Base-by-base conservation (phyloP, 202 grass and related monocot genomes). In the Zoysia matrella region DNA sequence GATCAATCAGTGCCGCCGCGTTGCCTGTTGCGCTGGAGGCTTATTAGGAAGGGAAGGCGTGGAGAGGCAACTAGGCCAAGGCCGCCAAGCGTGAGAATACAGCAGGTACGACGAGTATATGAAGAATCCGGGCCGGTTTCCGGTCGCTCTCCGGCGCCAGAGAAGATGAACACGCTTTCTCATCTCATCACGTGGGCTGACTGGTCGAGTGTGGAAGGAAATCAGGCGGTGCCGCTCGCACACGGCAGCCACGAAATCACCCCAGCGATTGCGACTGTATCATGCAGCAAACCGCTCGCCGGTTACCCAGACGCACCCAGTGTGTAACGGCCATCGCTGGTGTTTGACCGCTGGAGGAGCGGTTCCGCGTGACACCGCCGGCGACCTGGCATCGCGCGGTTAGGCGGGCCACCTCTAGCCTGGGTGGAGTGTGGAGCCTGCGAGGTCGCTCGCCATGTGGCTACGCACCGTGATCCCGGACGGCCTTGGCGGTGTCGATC, bases 151-250 rank as follows among this genome's bases (percentile, higher is more conserved):
- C 76, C 42, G 13, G 18, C 8, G 7, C 51, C 43, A 1, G 40
- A 79, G 40, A 71, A 22, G 45, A 0, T 54, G 1, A 72, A 72
- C 78, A 60, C 75, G 75, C 47, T 82, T 83, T 48, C 79, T 61
- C 54, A 58, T 48, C 79, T 56, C 40, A 16, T 54, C 65, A n/a
- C 30, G 30, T 36, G 30, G 30, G 8, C 50, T 45, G 11, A 39
- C 63, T 22, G 7, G 47, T 61, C 49, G 6, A 2, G 42, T 46
- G 44, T 13, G 43, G 47, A 52, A 56, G 2, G 43, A 42, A 15
- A n/a, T 5, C 4, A 57, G 54, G 54, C 14, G 7, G n/a, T 30
- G 0, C 4, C 7, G 3, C 50, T 39, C 14, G 43, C 52, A 48
- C 63, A 67, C 72, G 81, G 63, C 81, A 68, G 16, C 30, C 5